These are phyloP conservation scores for Skeletonema costatum DNA, from an alignment of 108 stramenopile genomes.

Conservation along the genomic window DNA sequence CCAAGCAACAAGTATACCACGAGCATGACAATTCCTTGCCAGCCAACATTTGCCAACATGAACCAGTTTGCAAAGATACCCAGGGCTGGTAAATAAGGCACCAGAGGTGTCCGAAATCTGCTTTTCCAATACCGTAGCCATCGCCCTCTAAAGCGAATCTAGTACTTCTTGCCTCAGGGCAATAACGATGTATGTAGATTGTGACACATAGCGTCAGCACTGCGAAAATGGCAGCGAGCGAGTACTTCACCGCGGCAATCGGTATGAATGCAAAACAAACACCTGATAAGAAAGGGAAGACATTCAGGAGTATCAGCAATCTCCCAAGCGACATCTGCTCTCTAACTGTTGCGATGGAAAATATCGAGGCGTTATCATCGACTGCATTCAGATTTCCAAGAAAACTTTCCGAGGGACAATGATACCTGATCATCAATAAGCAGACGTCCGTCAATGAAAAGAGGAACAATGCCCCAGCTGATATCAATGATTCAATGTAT, in stretches of 20 bases:
- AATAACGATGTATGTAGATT: constrained; percentile 21
- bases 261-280: constrained; percentile 26
- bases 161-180: constrained; percentile 4
- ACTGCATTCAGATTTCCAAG: too few species aligned
- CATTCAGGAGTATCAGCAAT: constrained; percentile 34
- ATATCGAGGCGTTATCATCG: constrained; percentile 18
- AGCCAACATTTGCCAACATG: constrained; percentile 75
- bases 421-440: constrained; percentile 27
- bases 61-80: constrained; percentile 92
- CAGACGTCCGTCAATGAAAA: constrained; percentile 69
- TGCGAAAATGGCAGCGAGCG: constrained; percentile 14
- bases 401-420: constrained; percentile 32
- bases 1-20: constrained; percentile 57
- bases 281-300: constrained; percentile 25
- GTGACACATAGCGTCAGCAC: constrained; percentile 25
- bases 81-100: constrained; percentile 69
- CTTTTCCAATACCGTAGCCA: constrained; percentile 23
- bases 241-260: constrained; percentile 1
- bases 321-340: constrained; percentile 22
- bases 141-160: constrained; percentile 20
- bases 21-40: constrained; percentile 60
- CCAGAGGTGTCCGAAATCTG: constrained; percentile 73
- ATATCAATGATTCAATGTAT: constrained; percentile 78
- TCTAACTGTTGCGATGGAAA: constrained; percentile 22
- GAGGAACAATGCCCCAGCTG: constrained; percentile 71